A percentile compares a stretch with the other conserved stretches of the same genome.
These are phyloP conservation scores for Syzygium aqueum DNA, from an alignment of 345 rosid genomes.

Conservation along the genomic window DNA sequence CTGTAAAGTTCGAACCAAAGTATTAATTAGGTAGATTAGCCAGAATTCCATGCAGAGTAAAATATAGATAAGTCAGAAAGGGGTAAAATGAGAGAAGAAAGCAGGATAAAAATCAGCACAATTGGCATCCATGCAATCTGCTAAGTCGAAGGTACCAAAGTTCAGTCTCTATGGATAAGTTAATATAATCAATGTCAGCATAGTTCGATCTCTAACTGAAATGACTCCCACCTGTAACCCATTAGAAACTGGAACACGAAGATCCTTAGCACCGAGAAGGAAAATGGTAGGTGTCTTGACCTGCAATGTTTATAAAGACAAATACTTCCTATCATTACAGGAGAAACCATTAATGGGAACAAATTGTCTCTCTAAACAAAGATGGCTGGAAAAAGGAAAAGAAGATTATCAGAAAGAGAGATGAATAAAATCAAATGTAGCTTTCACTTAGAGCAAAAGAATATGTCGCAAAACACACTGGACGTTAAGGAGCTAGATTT, in stretches of 20 bases:
- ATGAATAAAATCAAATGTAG: background rate
- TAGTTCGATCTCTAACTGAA: background rate
- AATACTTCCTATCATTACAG: background rate
- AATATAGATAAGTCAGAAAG: background rate
- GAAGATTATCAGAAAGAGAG: background rate
- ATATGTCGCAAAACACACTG: background rate
- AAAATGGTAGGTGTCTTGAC: constrained; percentile 85
- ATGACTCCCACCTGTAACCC: constrained; percentile 63
- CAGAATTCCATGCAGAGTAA: background rate
- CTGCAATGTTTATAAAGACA: constrained; percentile 23
- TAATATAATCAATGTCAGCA: background rate
- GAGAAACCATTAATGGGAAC: background rate
- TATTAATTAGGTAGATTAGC: background rate
- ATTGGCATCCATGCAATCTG: background rate
- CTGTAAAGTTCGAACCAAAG: constrained; percentile 20
- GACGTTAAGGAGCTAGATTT: background rate
- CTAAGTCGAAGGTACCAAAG: background rate
- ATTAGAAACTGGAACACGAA: constrained; percentile 74
- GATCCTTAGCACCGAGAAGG: constrained; percentile 80
- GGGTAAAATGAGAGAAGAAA: background rate
- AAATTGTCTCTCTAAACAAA: background rate
- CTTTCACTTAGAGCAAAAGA: background rate
- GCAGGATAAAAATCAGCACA: background rate
- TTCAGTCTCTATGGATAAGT: background rate
- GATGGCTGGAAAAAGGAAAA: background rate